Evolutionary conservation across 108 stramenopile species (phyloP), one percentile per base, ranked within the genome.

Genomic region (Nannochloropsis gaditana): DNA sequence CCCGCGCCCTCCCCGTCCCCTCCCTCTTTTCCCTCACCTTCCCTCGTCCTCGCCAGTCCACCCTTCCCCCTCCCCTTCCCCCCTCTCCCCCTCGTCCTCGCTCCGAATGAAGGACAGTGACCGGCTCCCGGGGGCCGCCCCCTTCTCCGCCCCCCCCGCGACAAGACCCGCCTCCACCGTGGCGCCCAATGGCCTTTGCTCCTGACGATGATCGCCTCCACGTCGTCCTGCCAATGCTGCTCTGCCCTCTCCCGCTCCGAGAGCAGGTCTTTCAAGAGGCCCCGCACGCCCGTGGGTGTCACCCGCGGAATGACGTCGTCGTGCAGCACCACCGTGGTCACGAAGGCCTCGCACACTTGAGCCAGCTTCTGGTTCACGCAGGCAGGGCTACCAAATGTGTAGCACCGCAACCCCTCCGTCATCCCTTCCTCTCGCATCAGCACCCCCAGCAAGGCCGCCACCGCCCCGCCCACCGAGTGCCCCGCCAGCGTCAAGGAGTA

Each of bases 241-340:
- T 83, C 83, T 79, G 82, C 82, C 50, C 79, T 82, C 79, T 87
- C 86, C 83, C 82, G 47, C 45, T 10, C 83, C 6, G 9, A 5
- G 43, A 84, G n/a, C 44, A 97, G 90, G 83, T 96, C 94, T 84
- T 94, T 94, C 87, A 96, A 83, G 79, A 96, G 88, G 3, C 91
- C 92, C 42, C 96, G 92, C 43, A 96, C 94, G 79, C 93, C 93
- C 44, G 93, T 94, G 9, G 95, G 95, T 43, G 95, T 98, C 84
- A 98, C 89, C 2, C 96, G 94, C 2, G 96, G 95, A 44, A 98
- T 92, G 47, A 96, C 94, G 88, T 98, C 97, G 88, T 98, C 97
- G 82, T 96, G 96, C 19, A 95, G 89, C 19, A 97, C 92, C 19
- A 93, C 93, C 81, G 93, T 93, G n/a, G 93, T 94, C 42, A 93